Percentiles rank a stretch among this genome's conserved stretches.
phyloP scores from a whole-genome alignment of 345 rosid species.

The Ricinus communis region DNA sequence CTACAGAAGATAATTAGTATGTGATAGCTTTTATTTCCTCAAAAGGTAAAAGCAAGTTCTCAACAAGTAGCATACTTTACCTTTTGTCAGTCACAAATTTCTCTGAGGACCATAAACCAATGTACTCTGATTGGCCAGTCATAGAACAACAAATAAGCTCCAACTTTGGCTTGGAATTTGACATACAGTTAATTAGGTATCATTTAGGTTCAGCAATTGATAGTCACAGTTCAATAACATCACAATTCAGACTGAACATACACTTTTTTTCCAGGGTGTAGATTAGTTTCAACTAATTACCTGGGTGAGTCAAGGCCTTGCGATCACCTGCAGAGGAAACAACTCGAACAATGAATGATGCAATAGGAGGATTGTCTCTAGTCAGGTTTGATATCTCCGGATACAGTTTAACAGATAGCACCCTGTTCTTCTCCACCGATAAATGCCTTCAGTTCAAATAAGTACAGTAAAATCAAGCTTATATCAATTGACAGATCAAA shows the following conservation, averaged over 20 bases:
- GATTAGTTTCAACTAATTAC: conserved; percentile 30
- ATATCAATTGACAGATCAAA: not conserved
- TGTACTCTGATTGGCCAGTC: not conserved
- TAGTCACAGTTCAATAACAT: no score
- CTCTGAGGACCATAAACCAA: no score
- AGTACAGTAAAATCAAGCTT: not conserved
- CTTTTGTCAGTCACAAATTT: not conserved
- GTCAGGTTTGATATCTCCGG: conserved; percentile 78
- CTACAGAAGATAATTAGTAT: not conserved
- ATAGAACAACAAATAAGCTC: not conserved
- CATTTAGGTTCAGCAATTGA: not conserved
- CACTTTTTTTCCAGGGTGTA: no score
- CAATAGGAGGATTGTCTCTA: conserved; percentile 81
- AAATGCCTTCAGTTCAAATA: conserved; percentile 65
- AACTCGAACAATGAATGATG: conserved; percentile 74
- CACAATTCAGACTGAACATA: no score
- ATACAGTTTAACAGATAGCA: conserved; percentile 61
- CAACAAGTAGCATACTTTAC: not conserved
- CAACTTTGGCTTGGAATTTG: not conserved
- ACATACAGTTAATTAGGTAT: not conserved
- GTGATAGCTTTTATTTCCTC: not conserved
- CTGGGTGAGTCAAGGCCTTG: conserved; percentile 77
- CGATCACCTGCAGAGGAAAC: conserved; percentile 71
- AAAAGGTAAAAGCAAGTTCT: no score
- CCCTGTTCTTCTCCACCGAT: conserved; percentile 82